A percentile compares a stretch with the other conserved stretches of the same genome.
These are phyloP conservation scores for Nitzschia sp. DNA, from an alignment of 108 stramenopile genomes.

Conservation along the genomic window DNA sequence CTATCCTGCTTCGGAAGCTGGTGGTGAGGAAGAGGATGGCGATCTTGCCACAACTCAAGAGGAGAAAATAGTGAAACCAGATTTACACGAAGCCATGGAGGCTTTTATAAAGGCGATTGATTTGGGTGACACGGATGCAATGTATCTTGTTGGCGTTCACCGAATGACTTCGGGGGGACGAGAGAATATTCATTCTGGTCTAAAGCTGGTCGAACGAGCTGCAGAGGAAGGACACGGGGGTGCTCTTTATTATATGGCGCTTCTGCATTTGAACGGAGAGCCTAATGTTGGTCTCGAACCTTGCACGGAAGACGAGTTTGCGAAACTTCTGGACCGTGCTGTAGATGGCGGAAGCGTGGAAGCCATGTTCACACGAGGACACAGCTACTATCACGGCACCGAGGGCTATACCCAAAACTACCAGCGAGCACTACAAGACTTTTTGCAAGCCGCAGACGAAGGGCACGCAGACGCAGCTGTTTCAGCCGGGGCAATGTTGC, in stretches of 20 bases:
- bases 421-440: constrained; percentile 56
- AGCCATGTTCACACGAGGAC: constrained; percentile 67
- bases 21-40: constrained; percentile 14
- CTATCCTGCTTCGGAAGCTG: constrained; percentile 14
- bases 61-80: constrained; percentile 11
- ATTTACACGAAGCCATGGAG: constrained; percentile 50
- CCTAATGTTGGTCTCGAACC: constrained; percentile 42
- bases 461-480: constrained; percentile 81
- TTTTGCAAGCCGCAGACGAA: constrained; percentile 58
- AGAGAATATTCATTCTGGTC: constrained; percentile 11
- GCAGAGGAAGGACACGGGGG: constrained; percentile 61
- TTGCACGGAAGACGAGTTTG: constrained; percentile 38
- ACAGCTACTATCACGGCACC: constrained; percentile 60
- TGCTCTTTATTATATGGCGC: constrained; percentile 75
- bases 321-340: constrained; percentile 39
- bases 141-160: constrained; percentile 80
- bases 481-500: constrained; percentile 77
- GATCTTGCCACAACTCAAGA: neutral
- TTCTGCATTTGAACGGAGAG: constrained; percentile 58
- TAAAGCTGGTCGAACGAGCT: constrained; percentile 43
- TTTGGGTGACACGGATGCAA: constrained; percentile 77
- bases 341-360: constrained; percentile 59
- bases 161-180: constrained; percentile 38
- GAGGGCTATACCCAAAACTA: constrained; percentile 61
- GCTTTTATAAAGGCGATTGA: constrained; percentile 70